These are phyloP conservation scores for Terana coerulea DNA, from an alignment of 768 basidiomycete genomes.

Conservation along the genomic window DNA sequence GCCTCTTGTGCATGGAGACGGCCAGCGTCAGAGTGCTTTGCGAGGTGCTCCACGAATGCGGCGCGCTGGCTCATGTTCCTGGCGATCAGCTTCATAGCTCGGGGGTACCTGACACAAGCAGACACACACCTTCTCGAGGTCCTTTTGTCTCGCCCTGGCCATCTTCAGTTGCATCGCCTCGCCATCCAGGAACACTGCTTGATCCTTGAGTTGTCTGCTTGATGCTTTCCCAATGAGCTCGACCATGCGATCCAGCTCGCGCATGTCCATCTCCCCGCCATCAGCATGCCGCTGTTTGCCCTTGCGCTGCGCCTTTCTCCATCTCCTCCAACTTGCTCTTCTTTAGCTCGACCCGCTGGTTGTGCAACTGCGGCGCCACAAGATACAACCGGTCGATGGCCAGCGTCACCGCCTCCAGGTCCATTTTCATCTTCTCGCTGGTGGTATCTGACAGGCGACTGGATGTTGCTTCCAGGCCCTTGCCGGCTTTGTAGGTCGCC, in stretches of 20 bases:
- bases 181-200: conserved; percentile 27
- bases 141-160: conserved; percentile 50
- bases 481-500: conserved; percentile 7
- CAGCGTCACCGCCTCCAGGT: conserved; percentile 79
- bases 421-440: conserved; percentile 81
- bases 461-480: neutral
- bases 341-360: conserved; percentile 91
- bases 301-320: conserved; percentile 54
- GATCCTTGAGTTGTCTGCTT: conserved; percentile 38
- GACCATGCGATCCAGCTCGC: conserved; percentile 64
- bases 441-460: conserved; percentile 12
- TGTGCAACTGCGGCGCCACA: conserved; percentile 82
- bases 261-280: conserved; percentile 29
- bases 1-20: conserved; percentile 82
- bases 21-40: conserved; percentile 67
- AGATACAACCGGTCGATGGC: conserved; percentile 89
- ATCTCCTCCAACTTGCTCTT: conserved; percentile 66
- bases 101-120: neutral
- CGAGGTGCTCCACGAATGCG: conserved; percentile 71
- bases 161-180: conserved; percentile 67
- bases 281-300: conserved; percentile 49
- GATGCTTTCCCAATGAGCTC: conserved; percentile 71
- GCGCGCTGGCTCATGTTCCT: conserved; percentile 49
- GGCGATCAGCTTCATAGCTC: conserved; percentile 3
- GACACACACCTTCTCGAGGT: conserved; percentile 56